Conservation (phyloP, 2,329 filamentous ascomycete genomes). For the Apiospora kogelbergensis region DNA sequence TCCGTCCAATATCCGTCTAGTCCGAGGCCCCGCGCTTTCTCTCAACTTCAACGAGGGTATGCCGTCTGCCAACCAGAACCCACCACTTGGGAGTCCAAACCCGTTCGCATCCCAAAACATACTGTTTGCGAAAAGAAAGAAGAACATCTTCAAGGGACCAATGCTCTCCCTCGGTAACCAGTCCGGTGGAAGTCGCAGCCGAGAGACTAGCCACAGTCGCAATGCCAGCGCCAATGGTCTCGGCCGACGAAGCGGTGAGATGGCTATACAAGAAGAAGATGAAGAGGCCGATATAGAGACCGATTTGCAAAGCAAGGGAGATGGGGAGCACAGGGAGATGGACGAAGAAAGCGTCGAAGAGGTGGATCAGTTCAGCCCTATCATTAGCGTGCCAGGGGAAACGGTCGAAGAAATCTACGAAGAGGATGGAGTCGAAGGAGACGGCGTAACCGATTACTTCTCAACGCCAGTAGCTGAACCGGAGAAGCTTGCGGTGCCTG, state of each 20-base stretch:
- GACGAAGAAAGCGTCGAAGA: slow-evolving; percentile 32
- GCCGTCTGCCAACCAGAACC: slow-evolving; percentile 34
- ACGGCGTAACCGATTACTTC: neutral
- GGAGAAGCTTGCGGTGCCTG: neutral
- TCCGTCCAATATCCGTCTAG: slow-evolving; percentile 82
- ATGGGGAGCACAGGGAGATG: neutral
- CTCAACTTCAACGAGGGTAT: slow-evolving; percentile 60
- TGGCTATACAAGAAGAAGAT: slow-evolving; percentile 69
- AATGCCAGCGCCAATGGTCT: slow-evolving; percentile 63
- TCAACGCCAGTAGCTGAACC: neutral
- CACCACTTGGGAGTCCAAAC: slow-evolving; percentile 52
- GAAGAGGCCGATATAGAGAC: slow-evolving; percentile 45
- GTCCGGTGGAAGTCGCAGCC: slow-evolving; percentile 32
- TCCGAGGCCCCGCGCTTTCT: slow-evolving; percentile 59
- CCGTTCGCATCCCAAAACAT: slow-evolving; percentile 58
- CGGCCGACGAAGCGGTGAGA: slow-evolving; percentile 70
- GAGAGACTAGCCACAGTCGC: slow-evolving; percentile 42
- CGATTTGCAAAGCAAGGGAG: neutral
- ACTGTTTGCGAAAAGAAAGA: slow-evolving; percentile 79
- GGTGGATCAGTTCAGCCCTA: slow-evolving; percentile 35
- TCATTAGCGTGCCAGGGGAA: slow-evolving; percentile 29
- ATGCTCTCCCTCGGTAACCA: slow-evolving; percentile 55
- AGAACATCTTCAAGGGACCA: slow-evolving; percentile 80
- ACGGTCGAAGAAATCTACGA: slow-evolving; percentile 29
- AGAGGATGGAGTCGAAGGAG: slow-evolving; percentile 12